Conservation (phyloP, 2,329 filamentous ascomycete species). For the Alternaria ethzedia region DNA sequence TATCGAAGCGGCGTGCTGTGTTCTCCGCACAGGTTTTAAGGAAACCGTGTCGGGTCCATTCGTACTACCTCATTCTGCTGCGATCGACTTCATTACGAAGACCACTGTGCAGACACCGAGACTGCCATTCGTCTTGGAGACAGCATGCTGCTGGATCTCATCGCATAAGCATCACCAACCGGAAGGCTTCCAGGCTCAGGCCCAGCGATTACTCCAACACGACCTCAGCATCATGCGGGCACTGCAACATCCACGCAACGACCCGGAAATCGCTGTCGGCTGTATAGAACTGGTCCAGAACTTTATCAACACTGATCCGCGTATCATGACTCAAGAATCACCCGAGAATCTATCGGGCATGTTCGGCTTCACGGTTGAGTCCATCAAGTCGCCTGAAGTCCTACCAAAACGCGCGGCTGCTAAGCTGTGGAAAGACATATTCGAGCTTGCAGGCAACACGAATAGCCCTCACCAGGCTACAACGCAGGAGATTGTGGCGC, state of each 20-base stretch:
- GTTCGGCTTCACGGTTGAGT: slow-evolving; percentile 74
- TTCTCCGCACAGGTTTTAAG: slow-evolving; percentile 76
- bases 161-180: slow-evolving; percentile 56
- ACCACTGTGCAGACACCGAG: slow-evolving; percentile 67
- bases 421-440: slow-evolving; percentile 69
- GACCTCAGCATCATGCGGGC: slow-evolving; percentile 67
- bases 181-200: slow-evolving; percentile 33
- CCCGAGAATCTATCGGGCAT: slow-evolving; percentile 67
- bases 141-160: slow-evolving; percentile 68
- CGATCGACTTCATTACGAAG: slow-evolving; percentile 70
- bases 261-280: slow-evolving; percentile 75
- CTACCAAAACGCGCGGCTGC: slow-evolving; percentile 76
- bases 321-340: slow-evolving; percentile 67
- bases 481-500: slow-evolving; percentile 43
- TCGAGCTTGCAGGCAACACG: slow-evolving; percentile 39
- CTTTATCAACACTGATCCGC: slow-evolving; percentile 66
- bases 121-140: slow-evolving; percentile 72
- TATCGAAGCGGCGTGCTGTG: slow-evolving; percentile 72
- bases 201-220: slow-evolving; percentile 60
- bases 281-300: slow-evolving; percentile 75
- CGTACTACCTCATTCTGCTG: slow-evolving; percentile 70
- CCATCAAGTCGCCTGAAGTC: slow-evolving; percentile 73
- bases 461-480: slow-evolving; percentile 36
- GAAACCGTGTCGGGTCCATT: slow-evolving; percentile 78
- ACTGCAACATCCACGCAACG: slow-evolving; percentile 67